phyloP scores from a whole-genome alignment of 768 basidiomycete species.

The Termitomyces heimii region DNA sequence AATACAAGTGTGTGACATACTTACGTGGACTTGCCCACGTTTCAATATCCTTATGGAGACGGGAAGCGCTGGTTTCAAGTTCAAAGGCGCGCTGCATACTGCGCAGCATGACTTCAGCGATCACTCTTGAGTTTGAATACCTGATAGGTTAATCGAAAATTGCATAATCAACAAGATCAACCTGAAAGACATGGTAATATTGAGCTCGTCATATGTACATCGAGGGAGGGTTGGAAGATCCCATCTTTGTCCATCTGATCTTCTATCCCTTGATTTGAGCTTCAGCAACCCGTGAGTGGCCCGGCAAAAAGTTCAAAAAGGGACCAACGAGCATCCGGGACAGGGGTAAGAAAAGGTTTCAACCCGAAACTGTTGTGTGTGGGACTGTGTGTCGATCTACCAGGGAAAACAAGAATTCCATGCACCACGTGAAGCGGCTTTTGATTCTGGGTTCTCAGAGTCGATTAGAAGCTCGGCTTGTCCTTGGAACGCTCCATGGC shows the following conservation, averaged over 20 bases:
- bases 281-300: not conserved
- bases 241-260: not conserved
- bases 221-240: not conserved
- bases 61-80: not conserved
- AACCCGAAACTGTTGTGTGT: not conserved
- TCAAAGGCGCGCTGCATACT: not conserved
- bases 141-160: not conserved
- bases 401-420: not conserved
- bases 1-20: not conserved
- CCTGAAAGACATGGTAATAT: not conserved
- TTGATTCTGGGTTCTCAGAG: not conserved
- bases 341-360: not conserved
- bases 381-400: not conserved
- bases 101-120: not conserved
- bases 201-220: slow-evolving; percentile 1
- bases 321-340: too few species aligned
- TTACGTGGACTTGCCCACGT: too few species aligned
- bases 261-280: not conserved
- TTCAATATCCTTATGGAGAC: too few species aligned
- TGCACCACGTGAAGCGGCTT: not conserved
- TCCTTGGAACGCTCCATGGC: slow-evolving; percentile 48
- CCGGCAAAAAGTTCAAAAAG: not conserved
- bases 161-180: not conserved
- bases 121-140: not conserved
- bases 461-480: slow-evolving; percentile 21